phyloP scores from a whole-genome alignment of 371 early-diverging fungal species.

The Mucor velutinosus region DNA sequence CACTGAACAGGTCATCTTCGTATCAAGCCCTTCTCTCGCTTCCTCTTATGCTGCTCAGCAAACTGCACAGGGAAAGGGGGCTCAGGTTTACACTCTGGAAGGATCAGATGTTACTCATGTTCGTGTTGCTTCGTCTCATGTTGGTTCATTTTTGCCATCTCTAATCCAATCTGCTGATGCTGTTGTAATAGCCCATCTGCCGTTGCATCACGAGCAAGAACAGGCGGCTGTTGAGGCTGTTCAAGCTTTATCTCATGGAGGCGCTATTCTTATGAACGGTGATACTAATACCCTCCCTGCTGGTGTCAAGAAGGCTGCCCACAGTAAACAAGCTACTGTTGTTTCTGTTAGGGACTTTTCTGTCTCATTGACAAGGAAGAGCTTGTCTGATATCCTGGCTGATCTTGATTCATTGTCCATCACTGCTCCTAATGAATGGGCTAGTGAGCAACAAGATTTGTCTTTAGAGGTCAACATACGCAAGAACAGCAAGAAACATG shows the following conservation, averaged over 20 bases:
- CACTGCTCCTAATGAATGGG: background rate
- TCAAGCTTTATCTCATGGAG: background rate
- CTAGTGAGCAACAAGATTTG: background rate
- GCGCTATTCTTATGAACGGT: constrained; percentile 20
- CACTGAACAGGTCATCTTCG: constrained; percentile 19
- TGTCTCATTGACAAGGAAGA: background rate
- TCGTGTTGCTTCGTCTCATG: constrained; percentile 6
- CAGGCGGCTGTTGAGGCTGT: constrained; percentile 8
- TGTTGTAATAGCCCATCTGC: constrained; percentile 12
- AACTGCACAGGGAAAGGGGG: background rate
- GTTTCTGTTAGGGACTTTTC: background rate
- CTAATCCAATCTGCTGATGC: constrained; percentile 19
- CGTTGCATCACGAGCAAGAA: background rate
- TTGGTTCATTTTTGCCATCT: constrained; percentile 19
- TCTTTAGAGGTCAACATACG: background rate
- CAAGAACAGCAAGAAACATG: background rate
- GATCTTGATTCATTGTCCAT: background rate
- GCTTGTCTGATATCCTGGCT: background rate
- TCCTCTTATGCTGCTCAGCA: background rate
- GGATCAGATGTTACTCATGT: constrained; percentile 13
- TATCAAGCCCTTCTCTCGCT: constrained; percentile 13
- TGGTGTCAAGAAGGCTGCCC: constrained; percentile 19
- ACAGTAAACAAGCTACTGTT: constrained; percentile 16
- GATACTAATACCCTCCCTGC: background rate
- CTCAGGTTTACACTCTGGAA: constrained; percentile 20